These are phyloP conservation scores for Thelonectria discophora DNA, from an alignment of 2,329 filamentous ascomycete species.

Conservation along the genomic window DNA sequence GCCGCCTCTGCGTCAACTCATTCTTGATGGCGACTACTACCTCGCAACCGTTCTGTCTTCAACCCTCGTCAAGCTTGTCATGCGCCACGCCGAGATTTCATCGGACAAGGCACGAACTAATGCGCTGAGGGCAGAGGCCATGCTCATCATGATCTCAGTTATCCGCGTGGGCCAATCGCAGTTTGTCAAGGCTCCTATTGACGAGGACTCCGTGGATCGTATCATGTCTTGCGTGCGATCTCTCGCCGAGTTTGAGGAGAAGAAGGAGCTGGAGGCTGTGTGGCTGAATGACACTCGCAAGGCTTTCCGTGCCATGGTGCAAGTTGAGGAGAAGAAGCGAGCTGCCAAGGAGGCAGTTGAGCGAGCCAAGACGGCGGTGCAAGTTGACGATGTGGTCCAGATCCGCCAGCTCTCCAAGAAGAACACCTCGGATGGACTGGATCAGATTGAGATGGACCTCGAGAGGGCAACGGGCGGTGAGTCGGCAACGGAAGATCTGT, in stretches of 20 bases:
- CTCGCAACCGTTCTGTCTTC: constrained; percentile 94
- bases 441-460: constrained; percentile 88
- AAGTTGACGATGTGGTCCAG: constrained; percentile 92
- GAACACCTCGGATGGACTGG: constrained; percentile 80
- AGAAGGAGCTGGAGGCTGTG: constrained; percentile 89
- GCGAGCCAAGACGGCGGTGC: constrained; percentile 91
- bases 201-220: constrained; percentile 97
- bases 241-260: constrained; percentile 86
- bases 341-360: constrained; percentile 93
- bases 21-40: constrained; percentile 97
- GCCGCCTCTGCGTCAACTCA: constrained; percentile 91
- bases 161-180: constrained; percentile 98
- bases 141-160: constrained; percentile 99
- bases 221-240: constrained; percentile 98
- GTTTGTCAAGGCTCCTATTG: constrained; percentile 96
- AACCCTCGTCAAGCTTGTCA: constrained; percentile 95
- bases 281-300: constrained; percentile 95
- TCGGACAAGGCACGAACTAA: constrained; percentile 88
- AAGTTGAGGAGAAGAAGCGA: constrained; percentile 96
- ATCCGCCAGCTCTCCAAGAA: constrained; percentile 96
- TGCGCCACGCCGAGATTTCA: constrained; percentile 96
- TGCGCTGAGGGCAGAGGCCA: constrained; percentile 92
- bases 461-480: constrained; percentile 96
- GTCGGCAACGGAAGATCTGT: constrained; percentile 80
- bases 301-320: constrained; percentile 96